phyloP scores from a whole-genome alignment of 257 asterid genomes.

The Solanum paucissectum region DNA sequence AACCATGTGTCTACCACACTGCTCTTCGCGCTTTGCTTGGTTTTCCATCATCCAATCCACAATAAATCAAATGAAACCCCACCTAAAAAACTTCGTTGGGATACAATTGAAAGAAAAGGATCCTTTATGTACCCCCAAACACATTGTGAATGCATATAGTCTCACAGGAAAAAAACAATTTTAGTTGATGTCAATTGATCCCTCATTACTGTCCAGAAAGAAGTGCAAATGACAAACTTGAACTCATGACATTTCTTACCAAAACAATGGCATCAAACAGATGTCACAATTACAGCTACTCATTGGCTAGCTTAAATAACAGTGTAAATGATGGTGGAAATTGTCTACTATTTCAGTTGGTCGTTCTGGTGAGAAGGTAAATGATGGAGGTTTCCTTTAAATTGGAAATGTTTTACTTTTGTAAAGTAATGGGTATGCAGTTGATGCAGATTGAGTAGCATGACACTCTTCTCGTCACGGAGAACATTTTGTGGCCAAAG shows the following conservation, averaged over 20 bases:
- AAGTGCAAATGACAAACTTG: not conserved
- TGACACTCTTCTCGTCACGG: not conserved
- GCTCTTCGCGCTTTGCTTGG: not conserved
- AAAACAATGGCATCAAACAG: not conserved
- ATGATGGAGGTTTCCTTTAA: not conserved
- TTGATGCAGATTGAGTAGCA: not conserved
- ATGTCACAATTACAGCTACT: not conserved
- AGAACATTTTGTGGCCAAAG: not conserved
- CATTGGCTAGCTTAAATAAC: not conserved
- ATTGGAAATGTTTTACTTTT: not conserved
- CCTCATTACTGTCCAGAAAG: not conserved
- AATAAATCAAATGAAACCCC: not conserved
- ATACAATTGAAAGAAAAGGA: not conserved
- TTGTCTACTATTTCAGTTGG: not conserved
- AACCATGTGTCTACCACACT: not conserved
- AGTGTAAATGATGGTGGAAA: not conserved
- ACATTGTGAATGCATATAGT: not conserved
- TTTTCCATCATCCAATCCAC: not conserved
- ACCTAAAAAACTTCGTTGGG: not conserved
- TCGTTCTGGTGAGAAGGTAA: not conserved
- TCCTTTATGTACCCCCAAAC: not conserved
- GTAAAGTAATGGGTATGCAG: not conserved
- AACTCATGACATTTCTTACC: not conserved
- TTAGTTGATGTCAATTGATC: not conserved
- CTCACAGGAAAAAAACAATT: not conserved